A percentile compares a stretch with the other conserved stretches of the same genome.
phyloP scores from a whole-genome alignment of 1,284 basidiomycete genomes.

The Macrocybe sp. region DNA sequence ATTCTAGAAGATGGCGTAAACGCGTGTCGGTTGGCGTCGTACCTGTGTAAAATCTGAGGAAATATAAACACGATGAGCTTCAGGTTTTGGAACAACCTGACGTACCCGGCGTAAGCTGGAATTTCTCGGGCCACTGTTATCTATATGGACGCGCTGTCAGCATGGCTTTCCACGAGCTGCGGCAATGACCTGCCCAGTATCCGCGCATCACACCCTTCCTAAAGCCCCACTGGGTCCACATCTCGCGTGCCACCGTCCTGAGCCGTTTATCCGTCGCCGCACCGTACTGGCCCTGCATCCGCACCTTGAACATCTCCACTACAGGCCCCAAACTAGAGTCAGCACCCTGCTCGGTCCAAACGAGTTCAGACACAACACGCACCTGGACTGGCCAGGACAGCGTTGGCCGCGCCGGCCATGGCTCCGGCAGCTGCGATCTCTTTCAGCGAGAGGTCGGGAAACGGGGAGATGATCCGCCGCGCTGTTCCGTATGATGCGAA shows the following conservation, averaged over 20 bases:
- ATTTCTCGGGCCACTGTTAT: conserved; percentile 92
- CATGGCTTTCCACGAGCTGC: neutral
- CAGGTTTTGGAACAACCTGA: conserved; percentile 7
- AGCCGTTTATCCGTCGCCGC: conserved; percentile 73
- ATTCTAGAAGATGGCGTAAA: neutral
- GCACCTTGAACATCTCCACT: conserved; percentile 91
- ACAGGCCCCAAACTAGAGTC: neutral
- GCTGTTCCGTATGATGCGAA: conserved; percentile 88
- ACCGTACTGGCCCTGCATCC: conserved; percentile 96
- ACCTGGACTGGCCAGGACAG: conserved; percentile 87
- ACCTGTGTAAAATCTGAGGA: conserved; percentile 73
- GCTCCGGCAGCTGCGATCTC: conserved; percentile 84
- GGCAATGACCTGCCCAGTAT: conserved; percentile 70
- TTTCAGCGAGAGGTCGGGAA: conserved; percentile 72
- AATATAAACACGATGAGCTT: neutral
- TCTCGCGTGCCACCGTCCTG: conserved; percentile 66
- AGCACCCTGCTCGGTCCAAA: neutral
- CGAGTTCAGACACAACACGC: conserved; percentile 12
- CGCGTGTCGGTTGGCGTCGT: neutral
- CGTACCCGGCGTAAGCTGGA: conserved; percentile 89
- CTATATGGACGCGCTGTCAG: conserved; percentile 31
- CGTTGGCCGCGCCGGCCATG: conserved; percentile 89
- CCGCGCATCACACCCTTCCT: conserved; percentile 90
- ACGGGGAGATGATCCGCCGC: conserved; percentile 83
- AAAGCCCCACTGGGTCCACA: conserved; percentile 85